A percentile compares a stretch with the other conserved stretches of the same genome.
phyloP scores from a whole-genome alignment of 306 rosid species.

The Glycyrrhiza uralensis region DNA sequence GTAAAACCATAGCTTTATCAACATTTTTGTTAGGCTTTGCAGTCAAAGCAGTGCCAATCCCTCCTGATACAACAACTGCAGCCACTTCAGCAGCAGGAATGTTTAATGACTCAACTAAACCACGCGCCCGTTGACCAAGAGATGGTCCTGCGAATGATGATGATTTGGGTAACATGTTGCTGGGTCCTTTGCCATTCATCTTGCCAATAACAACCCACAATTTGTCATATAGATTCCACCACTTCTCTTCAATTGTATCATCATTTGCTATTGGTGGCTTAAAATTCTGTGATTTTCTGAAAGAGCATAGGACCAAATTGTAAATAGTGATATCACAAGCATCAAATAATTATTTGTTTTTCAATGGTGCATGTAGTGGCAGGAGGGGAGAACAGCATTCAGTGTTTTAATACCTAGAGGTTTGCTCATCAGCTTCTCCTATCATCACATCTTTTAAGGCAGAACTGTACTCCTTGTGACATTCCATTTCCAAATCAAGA shows the following conservation, averaged over 20 bases:
- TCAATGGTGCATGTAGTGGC: neutral
- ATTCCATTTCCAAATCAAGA: constrained; percentile 62
- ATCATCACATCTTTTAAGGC: constrained; percentile 71
- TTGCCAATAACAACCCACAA: constrained; percentile 77
- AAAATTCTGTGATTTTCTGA: constrained; percentile 46
- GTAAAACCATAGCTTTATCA: constrained; percentile 94
- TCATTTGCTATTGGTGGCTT: constrained; percentile 46
- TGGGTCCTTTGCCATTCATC: constrained; percentile 83
- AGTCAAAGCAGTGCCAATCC: constrained; percentile 82
- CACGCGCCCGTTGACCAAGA: constrained; percentile 97
- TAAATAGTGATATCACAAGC: constrained; percentile 15
- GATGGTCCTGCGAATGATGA: constrained; percentile 68
- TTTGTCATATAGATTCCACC: constrained; percentile 86
- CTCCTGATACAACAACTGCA: constrained; percentile 97
- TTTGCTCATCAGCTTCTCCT: constrained; percentile 54
- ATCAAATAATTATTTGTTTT: neutral
- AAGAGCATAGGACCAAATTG: constrained; percentile 28
- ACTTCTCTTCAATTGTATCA: constrained; percentile 59
- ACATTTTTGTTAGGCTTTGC: constrained; percentile 79
- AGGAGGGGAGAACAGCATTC: neutral
- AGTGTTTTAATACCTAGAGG: constrained; percentile 54
- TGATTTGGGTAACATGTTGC: constrained; percentile 59
- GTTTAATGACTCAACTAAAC: constrained; percentile 92
- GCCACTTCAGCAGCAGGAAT: constrained; percentile 99
- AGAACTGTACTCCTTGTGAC: constrained; percentile 64